Base-by-base conservation (phyloP, 2,329 filamentous ascomycete species). In the Helotiales sp. region DNA sequence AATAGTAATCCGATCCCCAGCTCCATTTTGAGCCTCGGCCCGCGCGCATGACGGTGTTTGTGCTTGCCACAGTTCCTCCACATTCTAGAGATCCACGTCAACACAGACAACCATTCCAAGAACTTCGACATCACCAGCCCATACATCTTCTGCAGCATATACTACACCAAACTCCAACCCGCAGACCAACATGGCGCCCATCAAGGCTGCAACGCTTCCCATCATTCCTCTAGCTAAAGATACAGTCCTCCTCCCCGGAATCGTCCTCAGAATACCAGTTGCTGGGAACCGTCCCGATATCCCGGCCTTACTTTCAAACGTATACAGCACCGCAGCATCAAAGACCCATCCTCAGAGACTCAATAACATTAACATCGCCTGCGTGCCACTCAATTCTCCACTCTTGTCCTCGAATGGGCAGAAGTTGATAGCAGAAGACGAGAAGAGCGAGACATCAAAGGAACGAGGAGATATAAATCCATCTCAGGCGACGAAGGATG, bases 211-310 rank as follows among this genome's bases (percentile, higher is more conserved):
- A 19, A 71, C 66, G 27, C 73, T 96, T 31, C 90, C 93, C 46
- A 77, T 98, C 67, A 88, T 98, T 65, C 90, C 92, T 34, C 83
- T 98, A 42, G 85, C 91, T 53, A 86, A 88, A 69, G 89, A 88
- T 64, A 84, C 86, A 61, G 89, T 97, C 65, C 85, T 98, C 38
- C 83, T 96, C 9, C 95, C 95, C 3, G 91, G 92, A 61, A 86
- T 93, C 56, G 86, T 93, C 51, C 83, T 96, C 67, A 89, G 93
- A 66, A 89, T 98, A 64, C 86, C 91, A 54, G 88, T 97, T 52
- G 85, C 88, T 38, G 87, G 81, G 34, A 81, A 88, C 73, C 90
- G 93, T 52, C 86, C 91, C 65, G 95, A 98, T 74, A 88, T 98
- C 65, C 88, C 91, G 53, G 90, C 93, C 51, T 84, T 98, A 44